phyloP scores from a whole-genome alignment of 2,329 filamentous ascomycete genomes.

The Colletotrichum sp. region DNA sequence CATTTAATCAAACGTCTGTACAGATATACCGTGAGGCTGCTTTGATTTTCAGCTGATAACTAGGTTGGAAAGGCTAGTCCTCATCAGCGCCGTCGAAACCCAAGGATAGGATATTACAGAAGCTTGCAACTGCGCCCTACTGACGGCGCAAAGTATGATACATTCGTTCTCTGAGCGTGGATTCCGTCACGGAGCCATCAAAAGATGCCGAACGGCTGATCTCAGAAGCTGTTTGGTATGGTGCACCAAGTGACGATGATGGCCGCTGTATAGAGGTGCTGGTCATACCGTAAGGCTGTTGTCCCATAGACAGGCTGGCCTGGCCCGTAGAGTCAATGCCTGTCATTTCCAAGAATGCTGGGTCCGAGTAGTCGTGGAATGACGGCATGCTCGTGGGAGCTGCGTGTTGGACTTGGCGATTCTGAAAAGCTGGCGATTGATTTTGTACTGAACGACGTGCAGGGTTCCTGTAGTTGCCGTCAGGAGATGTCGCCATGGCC shows the following conservation, averaged over 20 bases:
- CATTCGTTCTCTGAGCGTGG: slow-evolving; percentile 2
- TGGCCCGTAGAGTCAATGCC: slow-evolving; percentile 2
- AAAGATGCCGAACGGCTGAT: neutral
- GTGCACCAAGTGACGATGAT: neutral
- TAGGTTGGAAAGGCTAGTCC: neutral
- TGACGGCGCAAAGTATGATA: slow-evolving; percentile 3
- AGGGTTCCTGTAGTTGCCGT: neutral
- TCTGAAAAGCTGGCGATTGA: neutral
- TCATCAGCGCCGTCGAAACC: neutral
- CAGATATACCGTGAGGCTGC: neutral
- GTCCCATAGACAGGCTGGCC: neutral
- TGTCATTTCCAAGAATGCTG: slow-evolving; percentile 9
- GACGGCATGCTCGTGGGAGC: neutral
- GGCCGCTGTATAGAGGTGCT: neutral
- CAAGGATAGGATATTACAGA: neutral
- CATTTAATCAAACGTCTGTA: neutral
- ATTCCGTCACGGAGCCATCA: neutral
- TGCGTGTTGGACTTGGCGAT: neutral
- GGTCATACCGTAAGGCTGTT: neutral
- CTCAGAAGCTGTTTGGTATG: neutral
- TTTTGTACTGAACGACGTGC: neutral
- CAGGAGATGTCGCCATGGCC: neutral
- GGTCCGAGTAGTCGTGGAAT: slow-evolving; percentile 10
- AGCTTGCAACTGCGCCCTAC: neutral
- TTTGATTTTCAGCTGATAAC: neutral